Percentiles rank a stretch among this genome's conserved stretches.
These are phyloP conservation scores for Teratosphaeriaceae sp. DNA, from an alignment of 2,329 filamentous ascomycete species.

Conservation along the genomic window DNA sequence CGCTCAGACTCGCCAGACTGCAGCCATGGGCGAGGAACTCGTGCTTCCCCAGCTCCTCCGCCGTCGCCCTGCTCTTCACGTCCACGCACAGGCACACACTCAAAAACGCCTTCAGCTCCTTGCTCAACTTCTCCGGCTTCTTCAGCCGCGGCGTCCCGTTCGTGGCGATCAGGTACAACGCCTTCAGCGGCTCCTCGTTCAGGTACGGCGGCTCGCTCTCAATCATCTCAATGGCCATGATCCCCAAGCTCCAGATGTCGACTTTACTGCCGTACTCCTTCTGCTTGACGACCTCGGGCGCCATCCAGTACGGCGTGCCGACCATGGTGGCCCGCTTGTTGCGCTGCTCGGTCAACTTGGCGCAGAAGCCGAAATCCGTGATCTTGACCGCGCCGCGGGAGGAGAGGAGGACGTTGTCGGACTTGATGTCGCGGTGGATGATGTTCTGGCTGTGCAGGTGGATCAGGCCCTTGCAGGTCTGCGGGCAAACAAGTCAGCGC, in stretches of 20 bases:
- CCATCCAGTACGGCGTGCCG: slow-evolving; percentile 99
- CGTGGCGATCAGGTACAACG: slow-evolving; percentile 93
- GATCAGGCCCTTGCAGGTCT: slow-evolving; percentile 93
- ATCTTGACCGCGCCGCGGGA: slow-evolving; percentile 87
- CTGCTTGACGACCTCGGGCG: slow-evolving; percentile 97
- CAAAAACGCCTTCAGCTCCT: slow-evolving; percentile 95
- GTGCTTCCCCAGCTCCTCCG: slow-evolving; percentile 80
- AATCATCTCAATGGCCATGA: slow-evolving; percentile 99
- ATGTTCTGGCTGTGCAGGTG: slow-evolving; percentile 95
- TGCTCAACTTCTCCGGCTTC: slow-evolving; percentile 96
- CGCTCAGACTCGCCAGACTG: slow-evolving; percentile 71
- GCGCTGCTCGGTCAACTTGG: slow-evolving; percentile 94
- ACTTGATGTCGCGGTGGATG: slow-evolving; percentile 99
- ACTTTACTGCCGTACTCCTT: slow-evolving; percentile 98
- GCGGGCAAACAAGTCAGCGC: neutral
- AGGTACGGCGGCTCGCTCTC: slow-evolving; percentile 97
- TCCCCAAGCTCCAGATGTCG: slow-evolving; percentile 97
- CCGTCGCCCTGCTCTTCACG: slow-evolving; percentile 87
- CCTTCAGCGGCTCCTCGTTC: slow-evolving; percentile 96
- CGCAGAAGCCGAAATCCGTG: slow-evolving; percentile 99
- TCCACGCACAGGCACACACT: slow-evolving; percentile 95
- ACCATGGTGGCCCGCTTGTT: slow-evolving; percentile 99
- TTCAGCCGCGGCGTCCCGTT: slow-evolving; percentile 95
- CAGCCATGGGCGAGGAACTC: slow-evolving; percentile 95
- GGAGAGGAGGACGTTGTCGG: slow-evolving; percentile 93